These are phyloP conservation scores for Alisma plantagoaquatica DNA, from an alignment of 106 monocot genomes.

Conservation along the genomic window DNA sequence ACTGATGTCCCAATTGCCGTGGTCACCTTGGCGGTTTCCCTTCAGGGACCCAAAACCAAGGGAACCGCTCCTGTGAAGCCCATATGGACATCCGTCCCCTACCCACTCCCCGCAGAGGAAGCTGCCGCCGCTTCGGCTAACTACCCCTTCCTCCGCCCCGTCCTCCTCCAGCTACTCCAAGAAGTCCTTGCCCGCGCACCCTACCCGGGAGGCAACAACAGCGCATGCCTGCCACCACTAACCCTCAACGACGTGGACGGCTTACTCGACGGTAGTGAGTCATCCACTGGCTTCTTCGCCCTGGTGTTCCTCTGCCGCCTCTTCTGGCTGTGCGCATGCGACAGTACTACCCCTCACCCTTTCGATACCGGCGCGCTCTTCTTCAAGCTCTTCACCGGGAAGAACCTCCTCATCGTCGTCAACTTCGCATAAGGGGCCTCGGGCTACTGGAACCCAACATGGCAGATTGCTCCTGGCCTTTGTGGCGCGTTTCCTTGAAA, in stretches of 20 bases:
- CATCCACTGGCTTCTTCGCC: constrained; percentile 29
- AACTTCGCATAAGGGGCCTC: too few relatives aligned
- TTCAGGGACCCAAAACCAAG: constrained; percentile 24
- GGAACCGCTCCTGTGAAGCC: constrained; percentile 17
- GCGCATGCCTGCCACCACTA: neutral
- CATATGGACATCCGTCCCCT: constrained; percentile 57
- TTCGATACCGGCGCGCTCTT: constrained; percentile 56
- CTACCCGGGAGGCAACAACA: too few relatives aligned
- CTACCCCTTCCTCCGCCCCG: constrained; percentile 7
- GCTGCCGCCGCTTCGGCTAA: neutral
- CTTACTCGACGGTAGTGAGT: neutral
- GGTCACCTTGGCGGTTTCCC: constrained; percentile 45
- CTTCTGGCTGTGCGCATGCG: constrained; percentile 64
- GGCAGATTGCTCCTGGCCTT: too few relatives aligned
- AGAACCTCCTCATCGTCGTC: too few relatives aligned
- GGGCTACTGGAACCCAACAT: too few relatives aligned
- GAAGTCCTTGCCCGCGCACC: constrained; percentile 20
- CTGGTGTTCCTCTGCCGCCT: constrained; percentile 56
- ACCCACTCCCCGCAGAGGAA: constrained; percentile 19
- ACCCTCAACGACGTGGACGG: constrained; percentile 3
- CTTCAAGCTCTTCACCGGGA: constrained; percentile 37
- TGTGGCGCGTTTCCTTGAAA: too few relatives aligned
- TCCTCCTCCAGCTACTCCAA: constrained; percentile 31
- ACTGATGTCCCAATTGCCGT: too few relatives aligned
- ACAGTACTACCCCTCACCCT: constrained; percentile 40